Evolutionary conservation across 2,329 filamentous ascomycete species (phyloP).

Genomic region (Meredithiella fracta): DNA sequence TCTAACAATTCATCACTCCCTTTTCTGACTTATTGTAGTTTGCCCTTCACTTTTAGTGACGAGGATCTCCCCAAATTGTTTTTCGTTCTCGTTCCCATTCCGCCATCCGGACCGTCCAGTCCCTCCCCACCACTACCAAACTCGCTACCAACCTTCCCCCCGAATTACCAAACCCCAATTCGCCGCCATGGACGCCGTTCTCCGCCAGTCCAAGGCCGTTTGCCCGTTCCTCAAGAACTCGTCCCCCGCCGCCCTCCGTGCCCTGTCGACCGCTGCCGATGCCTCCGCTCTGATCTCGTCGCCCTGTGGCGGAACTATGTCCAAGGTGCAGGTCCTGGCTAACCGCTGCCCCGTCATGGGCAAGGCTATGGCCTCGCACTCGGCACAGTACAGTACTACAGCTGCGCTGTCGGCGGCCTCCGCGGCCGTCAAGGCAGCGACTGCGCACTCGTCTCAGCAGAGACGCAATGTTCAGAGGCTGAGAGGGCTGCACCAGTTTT

Average conservation of each 20-base stretch:
- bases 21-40: not conserved
- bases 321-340: conserved; percentile 85
- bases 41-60: not conserved
- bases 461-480: conserved; percentile 20
- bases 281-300: conserved; percentile 22
- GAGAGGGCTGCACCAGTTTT: conserved; percentile 48
- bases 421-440: conserved; percentile 20
- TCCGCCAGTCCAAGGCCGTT: conserved; percentile 90
- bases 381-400: conserved; percentile 34
- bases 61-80: not conserved
- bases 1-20: not conserved
- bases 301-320: conserved; percentile 77
- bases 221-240: conserved; percentile 96
- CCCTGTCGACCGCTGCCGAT: conserved; percentile 44
- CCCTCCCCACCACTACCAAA: not conserved
- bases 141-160: not conserved
- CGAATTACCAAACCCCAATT: not conserved
- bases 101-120: not conserved
- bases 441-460: conserved; percentile 6
- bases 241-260: conserved; percentile 76
- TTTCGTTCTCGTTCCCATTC: not conserved
- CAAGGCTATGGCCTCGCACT: conserved; percentile 85
- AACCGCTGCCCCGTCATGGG: conserved; percentile 97
- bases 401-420: conserved; percentile 26
- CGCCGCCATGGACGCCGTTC: conserved; percentile 67